Conservation (phyloP, 208 protist genomes). For the Leishmania aethiopica region DNA sequence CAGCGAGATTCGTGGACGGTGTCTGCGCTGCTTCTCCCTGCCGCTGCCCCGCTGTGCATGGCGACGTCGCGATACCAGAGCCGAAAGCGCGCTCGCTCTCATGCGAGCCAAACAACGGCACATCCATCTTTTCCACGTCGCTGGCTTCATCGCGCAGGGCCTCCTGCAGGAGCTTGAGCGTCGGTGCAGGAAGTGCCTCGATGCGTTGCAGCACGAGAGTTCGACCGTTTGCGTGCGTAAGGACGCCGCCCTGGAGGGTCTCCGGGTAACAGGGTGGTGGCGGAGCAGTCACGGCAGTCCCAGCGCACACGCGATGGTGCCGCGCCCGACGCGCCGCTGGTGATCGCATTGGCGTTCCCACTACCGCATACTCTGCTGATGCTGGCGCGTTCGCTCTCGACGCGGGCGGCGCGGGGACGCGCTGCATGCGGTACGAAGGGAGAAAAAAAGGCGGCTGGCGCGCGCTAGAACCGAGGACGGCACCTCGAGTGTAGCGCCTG, state of each 20-base stretch:
- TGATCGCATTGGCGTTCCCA: slow-evolving; percentile 8
- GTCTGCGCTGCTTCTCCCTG: neutral
- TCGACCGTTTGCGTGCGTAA: slow-evolving; percentile 34
- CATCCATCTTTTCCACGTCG: neutral
- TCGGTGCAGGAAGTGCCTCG: slow-evolving; percentile 33
- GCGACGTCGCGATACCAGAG: neutral
- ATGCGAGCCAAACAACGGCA: neutral
- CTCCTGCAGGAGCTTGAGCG: slow-evolving; percentile 48
- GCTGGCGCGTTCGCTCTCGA: neutral
- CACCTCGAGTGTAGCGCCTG: slow-evolving; percentile 23
- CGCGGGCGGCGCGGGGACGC: neutral
- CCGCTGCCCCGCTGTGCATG: neutral
- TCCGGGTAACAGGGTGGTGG: slow-evolving; percentile 29
- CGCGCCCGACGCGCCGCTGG: neutral
- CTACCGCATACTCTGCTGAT: neutral
- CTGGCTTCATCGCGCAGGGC: slow-evolving; percentile 15
- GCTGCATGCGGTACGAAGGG: slow-evolving; percentile 29
- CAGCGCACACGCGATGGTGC: neutral
- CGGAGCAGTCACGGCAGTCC: neutral
- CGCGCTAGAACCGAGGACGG: slow-evolving; percentile 7
- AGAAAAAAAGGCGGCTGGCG: slow-evolving; percentile 36
- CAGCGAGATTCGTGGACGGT: slow-evolving; percentile 2
- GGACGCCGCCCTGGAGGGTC: slow-evolving; percentile 34
- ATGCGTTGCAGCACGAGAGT: slow-evolving; percentile 38
- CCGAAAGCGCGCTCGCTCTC: neutral